A percentile compares a stretch with the other conserved stretches of the same genome.
Evolutionary conservation across 2,329 filamentous ascomycete species (phyloP).

Genomic region (Colletotrichum eleusines): DNA sequence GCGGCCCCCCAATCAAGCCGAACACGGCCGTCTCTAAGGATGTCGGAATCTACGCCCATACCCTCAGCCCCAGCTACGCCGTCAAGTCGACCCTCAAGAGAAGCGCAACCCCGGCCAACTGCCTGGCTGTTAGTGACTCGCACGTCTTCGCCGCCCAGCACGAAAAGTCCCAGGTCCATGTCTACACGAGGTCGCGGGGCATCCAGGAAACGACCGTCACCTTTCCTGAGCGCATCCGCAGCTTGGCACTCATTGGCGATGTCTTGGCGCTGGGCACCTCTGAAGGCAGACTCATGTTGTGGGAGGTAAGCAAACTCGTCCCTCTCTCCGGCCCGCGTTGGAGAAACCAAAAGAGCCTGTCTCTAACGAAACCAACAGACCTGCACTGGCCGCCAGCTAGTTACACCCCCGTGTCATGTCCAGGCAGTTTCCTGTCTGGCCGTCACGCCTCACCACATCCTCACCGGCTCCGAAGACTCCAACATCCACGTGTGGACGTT

Average conservation of each 20-base stretch:
- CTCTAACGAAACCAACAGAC: conserved; percentile 60
- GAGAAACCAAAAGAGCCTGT: conserved; percentile 15
- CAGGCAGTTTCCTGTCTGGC: conserved; percentile 83
- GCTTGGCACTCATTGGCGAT: conserved; percentile 77
- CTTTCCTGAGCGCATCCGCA: conserved; percentile 88
- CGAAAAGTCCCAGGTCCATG: conserved; percentile 92
- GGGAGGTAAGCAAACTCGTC: conserved; percentile 76
- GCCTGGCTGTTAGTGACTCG: conserved; percentile 81
- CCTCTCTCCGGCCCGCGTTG: conserved; percentile 18
- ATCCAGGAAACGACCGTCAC: conserved; percentile 91
- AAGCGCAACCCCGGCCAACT: conserved; percentile 82
- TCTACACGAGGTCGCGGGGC: conserved; percentile 86
- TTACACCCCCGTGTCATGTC: conserved; percentile 82
- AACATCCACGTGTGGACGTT: conserved; percentile 95
- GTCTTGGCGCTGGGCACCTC: conserved; percentile 85
- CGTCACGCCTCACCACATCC: conserved; percentile 77
- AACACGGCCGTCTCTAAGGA: conserved; percentile 79
- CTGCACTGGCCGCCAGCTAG: conserved; percentile 80
- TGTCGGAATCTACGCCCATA: conserved; percentile 87
- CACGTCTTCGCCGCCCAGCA: conserved; percentile 94
- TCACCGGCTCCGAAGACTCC: conserved; percentile 86
- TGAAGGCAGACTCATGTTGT: conserved; percentile 87
- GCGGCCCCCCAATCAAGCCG: conserved; percentile 68
- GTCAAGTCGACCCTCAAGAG: conserved; percentile 90
- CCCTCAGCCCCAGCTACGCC: conserved; percentile 81